These are phyloP conservation scores for Carex littledalei DNA, from an alignment of 176 grass and related monocot species.

Conservation along the genomic window DNA sequence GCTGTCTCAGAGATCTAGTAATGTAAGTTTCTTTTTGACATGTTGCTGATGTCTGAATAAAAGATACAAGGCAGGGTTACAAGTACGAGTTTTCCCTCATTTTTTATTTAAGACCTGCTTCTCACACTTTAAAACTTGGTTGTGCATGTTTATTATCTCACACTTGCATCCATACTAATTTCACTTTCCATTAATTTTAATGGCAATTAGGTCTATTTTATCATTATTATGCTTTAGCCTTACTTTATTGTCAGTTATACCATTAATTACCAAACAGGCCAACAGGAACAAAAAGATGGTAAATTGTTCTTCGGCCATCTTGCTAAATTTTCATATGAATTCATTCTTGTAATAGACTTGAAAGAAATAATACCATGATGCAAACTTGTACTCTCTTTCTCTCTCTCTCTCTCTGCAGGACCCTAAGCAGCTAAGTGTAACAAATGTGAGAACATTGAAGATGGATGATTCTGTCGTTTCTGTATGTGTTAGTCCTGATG, in stretches of 20 bases:
- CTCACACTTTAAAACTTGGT: not conserved
- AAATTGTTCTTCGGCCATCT: not conserved
- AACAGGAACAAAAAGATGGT: not conserved
- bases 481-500: constrained; percentile 57
- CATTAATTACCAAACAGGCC: not conserved
- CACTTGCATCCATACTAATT: not conserved
- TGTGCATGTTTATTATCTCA: not conserved
- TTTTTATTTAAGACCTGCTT: not conserved
- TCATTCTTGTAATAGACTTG: not conserved
- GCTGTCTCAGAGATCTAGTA: constrained; percentile 51
- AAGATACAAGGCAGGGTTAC: not conserved
- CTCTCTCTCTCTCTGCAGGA: constrained; percentile 48
- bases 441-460: constrained; percentile 87
- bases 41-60: not conserved
- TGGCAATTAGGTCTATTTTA: not conserved
- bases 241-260: not conserved
- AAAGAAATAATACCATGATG: not conserved
- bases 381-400: not conserved
- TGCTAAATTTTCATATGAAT: not conserved
- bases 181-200: not conserved
- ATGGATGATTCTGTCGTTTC: constrained; percentile 90
- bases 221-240: not conserved
- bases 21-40: constrained; percentile 38
- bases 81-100: not conserved
- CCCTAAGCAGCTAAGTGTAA: constrained; percentile 63